A percentile compares a stretch with the other conserved stretches of the same genome.
Evolutionary conservation across 768 basidiomycete species (phyloP).

Genomic region (Leucosporidium scottii): DNA sequence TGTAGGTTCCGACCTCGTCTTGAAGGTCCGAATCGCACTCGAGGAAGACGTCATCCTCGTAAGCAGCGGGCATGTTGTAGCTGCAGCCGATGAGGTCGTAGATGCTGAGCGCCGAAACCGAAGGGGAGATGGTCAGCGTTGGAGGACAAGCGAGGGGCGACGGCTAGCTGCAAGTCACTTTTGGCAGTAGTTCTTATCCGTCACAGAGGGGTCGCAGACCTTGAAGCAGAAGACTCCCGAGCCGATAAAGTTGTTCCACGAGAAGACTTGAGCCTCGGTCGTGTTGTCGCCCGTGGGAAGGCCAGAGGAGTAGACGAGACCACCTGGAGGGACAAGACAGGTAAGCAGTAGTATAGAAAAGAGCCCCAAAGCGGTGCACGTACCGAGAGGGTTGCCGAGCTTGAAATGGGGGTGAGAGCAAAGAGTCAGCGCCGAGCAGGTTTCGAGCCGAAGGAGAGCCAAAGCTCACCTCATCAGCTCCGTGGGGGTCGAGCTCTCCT

Average conservation of each 20-base stretch:
- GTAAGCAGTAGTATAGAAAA: not conserved
- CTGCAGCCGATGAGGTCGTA: conserved; percentile 22
- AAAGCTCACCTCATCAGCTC: conserved; percentile 48
- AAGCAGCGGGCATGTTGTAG: conserved; percentile 25
- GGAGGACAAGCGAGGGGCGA: not conserved
- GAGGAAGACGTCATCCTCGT: conserved; percentile 22
- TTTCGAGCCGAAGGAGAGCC: not conserved
- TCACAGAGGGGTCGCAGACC: conserved; percentile 51
- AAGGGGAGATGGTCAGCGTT: not conserved
- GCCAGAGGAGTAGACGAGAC: conserved; percentile 14
- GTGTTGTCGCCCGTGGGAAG: conserved; percentile 32
- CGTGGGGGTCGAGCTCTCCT: conserved; percentile 61
- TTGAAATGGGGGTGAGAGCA: not conserved
- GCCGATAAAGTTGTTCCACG: conserved; percentile 59
- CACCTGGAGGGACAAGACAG: not conserved
- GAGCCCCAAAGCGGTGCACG: no score
- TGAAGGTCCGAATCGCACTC: conserved; percentile 24
- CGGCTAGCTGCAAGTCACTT: not conserved
- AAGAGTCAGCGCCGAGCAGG: conserved; percentile 15
- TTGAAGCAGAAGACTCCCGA: conserved; percentile 58
- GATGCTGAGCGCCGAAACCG: not conserved
- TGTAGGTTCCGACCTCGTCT: conserved; percentile 22
- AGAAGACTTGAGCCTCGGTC: conserved; percentile 49
- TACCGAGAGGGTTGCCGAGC: conserved; percentile 17
- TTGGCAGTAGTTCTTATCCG: conserved; percentile 19